These are phyloP conservation scores for Magnolia sinica DNA, from an alignment of 164 flowering plant genomes.

Conservation along the genomic window DNA sequence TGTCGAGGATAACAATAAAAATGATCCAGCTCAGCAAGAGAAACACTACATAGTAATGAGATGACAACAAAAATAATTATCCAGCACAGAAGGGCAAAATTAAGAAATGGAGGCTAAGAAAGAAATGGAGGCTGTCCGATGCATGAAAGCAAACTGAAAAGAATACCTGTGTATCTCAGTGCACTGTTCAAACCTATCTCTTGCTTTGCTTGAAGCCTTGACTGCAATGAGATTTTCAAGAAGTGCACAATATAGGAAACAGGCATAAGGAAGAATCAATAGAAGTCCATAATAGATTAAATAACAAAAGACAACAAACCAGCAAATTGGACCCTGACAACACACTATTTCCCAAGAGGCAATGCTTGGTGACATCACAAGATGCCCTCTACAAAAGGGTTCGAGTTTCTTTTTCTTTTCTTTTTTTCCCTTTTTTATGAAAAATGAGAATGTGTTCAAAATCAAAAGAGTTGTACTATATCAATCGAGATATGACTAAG, in stretches of 20 bases:
- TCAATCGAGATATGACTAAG: not conserved
- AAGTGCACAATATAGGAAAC: not conserved
- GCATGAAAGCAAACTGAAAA: not conserved
- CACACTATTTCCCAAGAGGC: not conserved
- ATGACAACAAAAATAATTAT: not conserved
- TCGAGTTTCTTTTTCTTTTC: not conserved
- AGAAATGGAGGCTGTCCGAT: not conserved
- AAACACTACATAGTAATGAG: not conserved
- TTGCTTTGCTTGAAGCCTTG: slow-evolving; percentile 88
- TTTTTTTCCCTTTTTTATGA: no score
- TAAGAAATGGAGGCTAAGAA: not conserved
- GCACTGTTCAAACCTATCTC: slow-evolving; percentile 58
- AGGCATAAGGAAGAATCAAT: not conserved
- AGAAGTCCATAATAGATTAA: not conserved
- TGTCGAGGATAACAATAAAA: not conserved
- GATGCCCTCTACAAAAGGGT: not conserved
- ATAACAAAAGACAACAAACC: not conserved
- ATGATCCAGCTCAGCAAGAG: not conserved
- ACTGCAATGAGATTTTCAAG: slow-evolving; percentile 36
- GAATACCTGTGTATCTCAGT: slow-evolving; percentile 61
- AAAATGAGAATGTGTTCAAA: no score
- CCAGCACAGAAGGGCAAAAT: not conserved
- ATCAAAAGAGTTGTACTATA: no score
- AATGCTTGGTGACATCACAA: not conserved
- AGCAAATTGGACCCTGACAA: not conserved